Conservation (phyloP, 2,329 filamentous ascomycete genomes). For the Ophiocordyceps camponoti-rufipedis region DNA sequence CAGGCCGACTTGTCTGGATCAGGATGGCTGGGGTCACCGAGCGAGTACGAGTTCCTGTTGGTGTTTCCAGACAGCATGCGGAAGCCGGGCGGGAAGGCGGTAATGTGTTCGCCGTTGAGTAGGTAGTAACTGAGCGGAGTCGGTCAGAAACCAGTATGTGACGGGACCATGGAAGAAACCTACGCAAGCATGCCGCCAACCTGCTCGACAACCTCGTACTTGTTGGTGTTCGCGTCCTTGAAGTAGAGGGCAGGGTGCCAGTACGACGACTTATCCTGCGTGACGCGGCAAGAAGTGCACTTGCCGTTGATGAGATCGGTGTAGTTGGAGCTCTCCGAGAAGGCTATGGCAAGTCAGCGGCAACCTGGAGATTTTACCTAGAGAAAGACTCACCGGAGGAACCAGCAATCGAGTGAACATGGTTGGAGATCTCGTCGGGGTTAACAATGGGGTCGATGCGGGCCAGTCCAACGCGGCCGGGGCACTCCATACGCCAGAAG, state of each 20-base stretch:
- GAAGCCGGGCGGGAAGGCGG: slow-evolving; percentile 60
- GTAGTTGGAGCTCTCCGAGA: slow-evolving; percentile 38
- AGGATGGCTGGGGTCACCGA: slow-evolving; percentile 45
- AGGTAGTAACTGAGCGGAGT: slow-evolving; percentile 58
- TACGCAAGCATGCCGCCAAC: slow-evolving; percentile 74
- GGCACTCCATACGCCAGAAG: slow-evolving; percentile 86
- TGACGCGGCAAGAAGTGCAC: slow-evolving; percentile 69
- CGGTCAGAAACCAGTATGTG: neutral
- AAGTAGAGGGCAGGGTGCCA: slow-evolving; percentile 75
- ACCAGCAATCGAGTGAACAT: slow-evolving; percentile 62
- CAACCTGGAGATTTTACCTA: neutral
- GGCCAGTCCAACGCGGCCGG: slow-evolving; percentile 46
- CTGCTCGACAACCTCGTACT: slow-evolving; percentile 51
- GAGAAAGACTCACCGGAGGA: slow-evolving; percentile 44
- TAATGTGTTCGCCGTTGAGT: slow-evolving; percentile 44
- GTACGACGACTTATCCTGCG: slow-evolving; percentile 73
- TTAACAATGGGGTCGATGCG: slow-evolving; percentile 64
- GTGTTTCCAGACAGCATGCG: slow-evolving; percentile 67
- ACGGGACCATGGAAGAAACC: slow-evolving; percentile 17
- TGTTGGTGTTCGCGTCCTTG: slow-evolving; percentile 41
- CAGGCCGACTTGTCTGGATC: slow-evolving; percentile 53
- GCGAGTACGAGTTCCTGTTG: slow-evolving; percentile 48
- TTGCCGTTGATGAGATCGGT: slow-evolving; percentile 38
- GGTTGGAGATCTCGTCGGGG: slow-evolving; percentile 37
- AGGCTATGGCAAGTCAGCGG: slow-evolving; percentile 28